Conservation (phyloP, 192 early-diverging fungal species). For the Podila epicladia region DNA sequence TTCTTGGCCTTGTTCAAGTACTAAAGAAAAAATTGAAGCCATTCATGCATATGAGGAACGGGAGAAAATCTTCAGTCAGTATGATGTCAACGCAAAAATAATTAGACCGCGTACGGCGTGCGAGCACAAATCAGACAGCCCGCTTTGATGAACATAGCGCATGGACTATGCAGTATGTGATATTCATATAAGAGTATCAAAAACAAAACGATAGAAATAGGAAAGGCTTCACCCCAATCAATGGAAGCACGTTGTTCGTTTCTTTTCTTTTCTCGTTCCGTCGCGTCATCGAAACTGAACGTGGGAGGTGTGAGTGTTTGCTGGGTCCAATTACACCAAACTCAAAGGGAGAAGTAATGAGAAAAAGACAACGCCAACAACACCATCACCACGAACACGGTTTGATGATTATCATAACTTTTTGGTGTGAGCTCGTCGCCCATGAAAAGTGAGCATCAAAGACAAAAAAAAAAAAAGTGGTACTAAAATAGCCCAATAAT, state of each 20-base stretch:
- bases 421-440: slow-evolving; percentile 1
- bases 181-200: neutral
- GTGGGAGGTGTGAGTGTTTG: neutral
- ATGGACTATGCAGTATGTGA: too few relatives aligned
- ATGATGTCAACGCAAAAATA: too few relatives aligned
- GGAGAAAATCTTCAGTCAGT: neutral
- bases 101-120: too few relatives aligned
- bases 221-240: neutral
- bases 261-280: neutral
- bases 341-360: neutral
- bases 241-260: neutral
- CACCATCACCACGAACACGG: neutral
- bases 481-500: slow-evolving; percentile 5
- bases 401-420: neutral
- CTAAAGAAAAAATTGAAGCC: slow-evolving; percentile 38
- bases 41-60: neutral
- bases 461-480: neutral
- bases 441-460: neutral
- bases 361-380: neutral
- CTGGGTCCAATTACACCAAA: neutral
- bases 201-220: neutral
- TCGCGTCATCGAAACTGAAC: neutral
- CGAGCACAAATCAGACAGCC: too few relatives aligned
- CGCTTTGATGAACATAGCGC: too few relatives aligned
- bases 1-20: slow-evolving; percentile 90